These are phyloP conservation scores for Sclerotinia sclerotiorum DNA, from an alignment of 2,329 filamentous ascomycete genomes.

Conservation along the genomic window DNA sequence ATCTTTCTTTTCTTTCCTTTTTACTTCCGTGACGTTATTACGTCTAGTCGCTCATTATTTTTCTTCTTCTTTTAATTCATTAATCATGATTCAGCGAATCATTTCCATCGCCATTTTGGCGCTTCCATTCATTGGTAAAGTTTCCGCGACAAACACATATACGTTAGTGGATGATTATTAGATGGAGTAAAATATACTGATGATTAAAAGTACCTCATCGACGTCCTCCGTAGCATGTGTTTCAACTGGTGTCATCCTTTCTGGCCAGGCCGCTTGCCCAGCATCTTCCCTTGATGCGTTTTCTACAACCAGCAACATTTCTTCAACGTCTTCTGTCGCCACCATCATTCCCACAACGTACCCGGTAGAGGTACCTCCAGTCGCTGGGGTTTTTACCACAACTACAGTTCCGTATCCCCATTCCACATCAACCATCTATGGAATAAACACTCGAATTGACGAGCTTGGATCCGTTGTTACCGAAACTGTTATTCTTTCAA, in stretches of 20 bases:
- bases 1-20: constrained; percentile 2
- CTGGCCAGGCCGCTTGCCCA: constrained; percentile 10
- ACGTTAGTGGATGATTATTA: constrained; percentile 40
- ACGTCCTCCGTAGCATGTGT: not conserved
- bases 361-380: constrained; percentile 1
- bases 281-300: not conserved
- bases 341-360: not conserved
- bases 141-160: constrained; percentile 25
- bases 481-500: constrained; percentile 20
- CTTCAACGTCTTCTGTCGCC: not conserved
- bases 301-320: not conserved
- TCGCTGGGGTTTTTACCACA: not conserved
- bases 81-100: constrained; percentile 26
- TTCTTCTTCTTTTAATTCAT: constrained; percentile 26
- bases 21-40: constrained; percentile 28
- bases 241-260: constrained; percentile 11
- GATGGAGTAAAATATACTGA: not conserved
- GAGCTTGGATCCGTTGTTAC: constrained; percentile 19
- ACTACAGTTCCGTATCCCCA: not conserved
- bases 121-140: constrained; percentile 23
- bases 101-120: constrained; percentile 16
- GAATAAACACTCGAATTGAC: constrained; percentile 13
- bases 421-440: constrained; percentile 12
- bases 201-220: constrained; percentile 2
- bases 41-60: constrained; percentile 34